Evolutionary conservation across 306 rosid species (phyloP).

Genomic region (Vigna mungo): DNA sequence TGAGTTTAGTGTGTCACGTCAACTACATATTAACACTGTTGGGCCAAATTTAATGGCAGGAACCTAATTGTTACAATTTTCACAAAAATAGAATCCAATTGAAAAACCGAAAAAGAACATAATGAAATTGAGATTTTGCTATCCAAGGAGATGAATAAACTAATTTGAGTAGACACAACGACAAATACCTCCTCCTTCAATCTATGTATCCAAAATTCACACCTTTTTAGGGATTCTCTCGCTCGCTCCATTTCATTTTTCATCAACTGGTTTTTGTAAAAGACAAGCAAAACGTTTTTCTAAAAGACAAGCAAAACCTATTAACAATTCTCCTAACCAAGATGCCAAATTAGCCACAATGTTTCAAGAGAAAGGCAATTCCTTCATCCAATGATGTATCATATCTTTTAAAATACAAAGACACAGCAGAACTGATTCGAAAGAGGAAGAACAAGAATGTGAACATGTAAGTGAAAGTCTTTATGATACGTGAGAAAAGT

Average conservation of each 20-base stretch:
- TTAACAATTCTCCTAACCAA: background rate
- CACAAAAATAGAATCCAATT: too few species aligned
- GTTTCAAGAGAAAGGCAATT: too few species aligned
- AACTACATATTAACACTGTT: too few species aligned
- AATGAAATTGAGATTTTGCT: too few species aligned
- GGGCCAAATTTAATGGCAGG: too few species aligned
- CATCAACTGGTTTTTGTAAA: background rate
- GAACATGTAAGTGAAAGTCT: background rate
- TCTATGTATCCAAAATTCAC: background rate
- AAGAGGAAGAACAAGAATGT: slow-evolving; percentile 7
- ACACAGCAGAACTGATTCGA: background rate
- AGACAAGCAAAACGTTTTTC: background rate
- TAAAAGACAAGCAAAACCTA: background rate
- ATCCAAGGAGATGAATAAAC: slow-evolving; percentile 42
- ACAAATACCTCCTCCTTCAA: background rate
- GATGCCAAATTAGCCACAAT: too few species aligned
- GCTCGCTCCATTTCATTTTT: background rate
- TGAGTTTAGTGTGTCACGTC: too few species aligned
- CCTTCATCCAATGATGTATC: too few species aligned
- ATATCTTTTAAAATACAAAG: too few species aligned
- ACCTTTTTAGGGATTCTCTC: slow-evolving; percentile 14
- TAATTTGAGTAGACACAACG: slow-evolving; percentile 12
- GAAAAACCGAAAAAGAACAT: too few species aligned
- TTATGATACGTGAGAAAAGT: slow-evolving; percentile 4
- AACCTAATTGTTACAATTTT: too few species aligned